phyloP scores from a whole-genome alignment of 352 stramenopile genomes.

The Pythium inflatum region DNA sequence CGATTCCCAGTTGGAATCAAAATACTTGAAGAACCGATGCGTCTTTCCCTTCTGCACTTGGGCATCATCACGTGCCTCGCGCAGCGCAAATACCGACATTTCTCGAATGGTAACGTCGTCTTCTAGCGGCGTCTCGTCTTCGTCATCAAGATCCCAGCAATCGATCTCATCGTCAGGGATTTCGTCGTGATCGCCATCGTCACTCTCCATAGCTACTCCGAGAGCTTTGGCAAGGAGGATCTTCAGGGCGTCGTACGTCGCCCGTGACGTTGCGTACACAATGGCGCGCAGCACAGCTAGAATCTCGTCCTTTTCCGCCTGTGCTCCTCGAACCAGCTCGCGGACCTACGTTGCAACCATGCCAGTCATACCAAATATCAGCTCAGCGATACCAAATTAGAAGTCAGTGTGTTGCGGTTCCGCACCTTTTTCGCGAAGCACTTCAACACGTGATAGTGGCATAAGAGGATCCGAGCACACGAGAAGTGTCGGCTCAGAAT shows the following conservation, averaged over 20 bases:
- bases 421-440: too few relatives aligned
- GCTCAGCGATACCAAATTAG: too few relatives aligned
- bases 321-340: neutral
- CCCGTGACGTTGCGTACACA: neutral
- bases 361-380: too few relatives aligned
- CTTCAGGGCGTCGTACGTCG: neutral
- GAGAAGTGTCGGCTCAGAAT: too few relatives aligned
- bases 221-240: neutral
- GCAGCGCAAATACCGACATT: neutral
- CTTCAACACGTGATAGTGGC: too few relatives aligned
- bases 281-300: neutral
- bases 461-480: too few relatives aligned
- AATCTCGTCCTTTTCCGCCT: neutral
- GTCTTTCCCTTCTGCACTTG: neutral
- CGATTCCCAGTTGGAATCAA: neutral
- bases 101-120: neutral
- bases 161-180: neutral
- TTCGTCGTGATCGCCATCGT: neutral
- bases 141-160: neutral
- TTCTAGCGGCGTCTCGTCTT: neutral
- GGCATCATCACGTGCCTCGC: conserved; percentile 1
- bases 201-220: neutral
- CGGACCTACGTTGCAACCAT: too few relatives aligned
- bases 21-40: conserved; percentile 4
- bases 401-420: too few relatives aligned